Evolutionary conservation across 192 early-diverging fungal species (phyloP), one percentile per base, ranked within the genome.

Genomic region (Podila epigama): DNA sequence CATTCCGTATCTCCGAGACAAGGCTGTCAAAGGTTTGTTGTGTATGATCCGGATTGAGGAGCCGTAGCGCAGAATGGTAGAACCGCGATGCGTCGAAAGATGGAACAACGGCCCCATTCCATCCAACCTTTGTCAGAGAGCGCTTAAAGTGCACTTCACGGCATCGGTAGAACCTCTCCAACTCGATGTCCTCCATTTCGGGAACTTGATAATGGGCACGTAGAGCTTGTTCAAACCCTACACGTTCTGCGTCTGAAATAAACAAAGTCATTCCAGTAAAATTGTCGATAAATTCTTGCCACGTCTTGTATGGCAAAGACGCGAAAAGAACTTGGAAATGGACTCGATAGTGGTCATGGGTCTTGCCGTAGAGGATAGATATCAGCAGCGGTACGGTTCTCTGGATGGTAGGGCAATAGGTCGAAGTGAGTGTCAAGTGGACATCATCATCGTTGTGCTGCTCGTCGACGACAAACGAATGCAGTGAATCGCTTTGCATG

Each of bases 211-310:
- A 61, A 33, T 22, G 12, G 6, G 6, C 31, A 8, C 67, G 67
- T 27, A 69, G 20, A 15, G 67, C 58, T 4, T 18, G 2, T 22
- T 69, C 67, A 32, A 69, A 69, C 10, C 67, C 67, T 31, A 28
- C 31, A 16, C 67, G 58, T 34, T 54, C 58, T 20, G 67, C 58
- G 36, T 69, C 67, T n/a, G 67, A 69, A 51, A 69, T 54, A 32
- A 60, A 58, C 25, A 58, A 69, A 3, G 67, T 69, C 51, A 60
- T 69, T n/a, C 67, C 67, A 5, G 50, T 13, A 29, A 69, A 60
- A 2, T 32, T 5, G 16, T 39, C 58, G 0, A 3, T 5, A 25
- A 69, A 69, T 13, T 69, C 58, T 3, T 60, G 6, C 48, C 51
- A 69, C 2, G 67, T 60, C 31, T 51, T 59, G 22, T 44, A 54